Evolutionary conservation across 305 asterid genomes (phyloP).

Genomic region (Rubia peregrina): DNA sequence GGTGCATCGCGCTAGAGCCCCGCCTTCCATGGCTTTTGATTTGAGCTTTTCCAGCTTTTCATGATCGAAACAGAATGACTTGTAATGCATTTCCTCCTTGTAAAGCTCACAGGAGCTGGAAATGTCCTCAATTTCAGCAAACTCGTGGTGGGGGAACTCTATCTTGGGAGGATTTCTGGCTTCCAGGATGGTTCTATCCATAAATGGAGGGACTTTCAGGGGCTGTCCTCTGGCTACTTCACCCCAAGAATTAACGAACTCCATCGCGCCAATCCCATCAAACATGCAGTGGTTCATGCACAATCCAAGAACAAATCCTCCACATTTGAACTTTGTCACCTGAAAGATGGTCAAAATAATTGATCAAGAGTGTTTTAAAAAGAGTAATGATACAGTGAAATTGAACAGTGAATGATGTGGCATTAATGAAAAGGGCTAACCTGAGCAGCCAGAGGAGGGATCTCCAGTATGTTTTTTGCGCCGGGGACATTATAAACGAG

Average conservation of each 20-base stretch:
- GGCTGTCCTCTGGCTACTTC: slow-evolving; percentile 57
- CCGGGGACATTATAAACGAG: slow-evolving; percentile 72
- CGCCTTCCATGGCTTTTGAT: slow-evolving; percentile 38
- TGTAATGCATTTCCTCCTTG: slow-evolving; percentile 52
- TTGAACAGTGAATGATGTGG: no score
- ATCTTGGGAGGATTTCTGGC: slow-evolving; percentile 58
- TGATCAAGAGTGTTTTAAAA: not conserved
- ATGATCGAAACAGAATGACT: slow-evolving; percentile 58
- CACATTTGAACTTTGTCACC: slow-evolving; percentile 90
- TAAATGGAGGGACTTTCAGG: slow-evolving; percentile 51
- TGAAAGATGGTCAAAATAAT: slow-evolving; percentile 8
- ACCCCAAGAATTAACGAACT: slow-evolving; percentile 78
- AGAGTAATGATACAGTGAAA: no score
- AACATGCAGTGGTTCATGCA: slow-evolving; percentile 87
- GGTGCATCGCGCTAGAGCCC: slow-evolving; percentile 42
- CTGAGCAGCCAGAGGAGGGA: slow-evolving; percentile 82
- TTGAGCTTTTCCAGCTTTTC: slow-evolving; percentile 54
- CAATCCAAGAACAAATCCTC: slow-evolving; percentile 76
- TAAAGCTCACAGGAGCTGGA: slow-evolving; percentile 51
- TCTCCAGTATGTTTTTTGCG: slow-evolving; percentile 52
- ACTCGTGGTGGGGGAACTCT: slow-evolving; percentile 67
- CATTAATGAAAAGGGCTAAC: slow-evolving; percentile 24
- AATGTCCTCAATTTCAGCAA: slow-evolving; percentile 54
- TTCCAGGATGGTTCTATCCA: slow-evolving; percentile 60
- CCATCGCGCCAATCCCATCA: slow-evolving; percentile 86